Conservation (phyloP, 148 eudicot species). For the Cornus suecica region DNA sequence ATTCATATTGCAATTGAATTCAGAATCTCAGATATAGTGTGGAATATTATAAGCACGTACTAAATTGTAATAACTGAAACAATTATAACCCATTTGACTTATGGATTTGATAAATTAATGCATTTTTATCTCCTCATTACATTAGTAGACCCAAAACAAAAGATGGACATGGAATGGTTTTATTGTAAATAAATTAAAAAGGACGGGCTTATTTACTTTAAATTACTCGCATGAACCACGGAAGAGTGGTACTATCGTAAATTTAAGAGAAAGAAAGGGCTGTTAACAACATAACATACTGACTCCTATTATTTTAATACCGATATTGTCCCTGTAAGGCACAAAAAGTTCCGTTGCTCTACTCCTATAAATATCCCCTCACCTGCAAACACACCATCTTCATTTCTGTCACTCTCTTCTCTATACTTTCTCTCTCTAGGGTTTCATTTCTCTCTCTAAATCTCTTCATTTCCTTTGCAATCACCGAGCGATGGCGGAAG, state of each 20-base stretch:
- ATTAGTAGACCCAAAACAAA: too few species aligned
- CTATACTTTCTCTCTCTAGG: background rate
- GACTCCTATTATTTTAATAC: background rate
- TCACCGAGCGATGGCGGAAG: constrained; percentile 35
- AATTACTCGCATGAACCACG: background rate
- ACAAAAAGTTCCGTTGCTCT: constrained; percentile 45
- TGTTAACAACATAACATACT: background rate
- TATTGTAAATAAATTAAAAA: background rate
- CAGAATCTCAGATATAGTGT: too few species aligned
- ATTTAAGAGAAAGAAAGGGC: background rate
- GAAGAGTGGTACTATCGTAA: constrained; percentile 1
- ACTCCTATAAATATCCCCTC: constrained; percentile 32
- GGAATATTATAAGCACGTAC: too few species aligned
- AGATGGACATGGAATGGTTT: background rate
- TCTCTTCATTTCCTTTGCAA: background rate
- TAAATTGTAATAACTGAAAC: too few species aligned
- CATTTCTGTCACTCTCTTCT: background rate
- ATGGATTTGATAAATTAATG: too few species aligned
- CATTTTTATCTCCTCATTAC: too few species aligned
- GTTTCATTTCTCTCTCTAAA: background rate
- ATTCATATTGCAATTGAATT: too few species aligned
- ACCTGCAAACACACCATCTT: background rate
- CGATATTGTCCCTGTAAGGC: constrained; percentile 16
- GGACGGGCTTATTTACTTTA: background rate
- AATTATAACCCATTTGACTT: too few species aligned